Conservation (phyloP, 2,329 filamentous ascomycete genomes). For the Alternaria sp. region DNA sequence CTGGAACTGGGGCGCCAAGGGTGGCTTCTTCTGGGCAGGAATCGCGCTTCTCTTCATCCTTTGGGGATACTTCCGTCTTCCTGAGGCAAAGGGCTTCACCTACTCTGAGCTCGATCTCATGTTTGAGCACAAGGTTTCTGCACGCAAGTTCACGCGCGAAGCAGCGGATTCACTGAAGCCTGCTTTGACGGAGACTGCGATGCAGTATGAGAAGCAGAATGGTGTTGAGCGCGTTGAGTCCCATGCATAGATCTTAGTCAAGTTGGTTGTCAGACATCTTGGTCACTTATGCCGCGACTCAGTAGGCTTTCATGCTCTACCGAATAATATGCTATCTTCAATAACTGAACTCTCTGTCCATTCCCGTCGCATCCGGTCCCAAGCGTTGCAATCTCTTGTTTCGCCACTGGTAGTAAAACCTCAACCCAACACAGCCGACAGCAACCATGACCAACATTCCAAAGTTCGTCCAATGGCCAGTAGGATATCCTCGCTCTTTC, state of each 20-base stretch:
- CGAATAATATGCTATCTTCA: neutral
- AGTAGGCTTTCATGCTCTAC: neutral
- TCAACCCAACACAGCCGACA: constrained; percentile 8
- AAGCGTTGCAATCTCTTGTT: constrained; percentile 4
- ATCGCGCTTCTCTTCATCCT: constrained; percentile 26
- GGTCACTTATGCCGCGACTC: no score
- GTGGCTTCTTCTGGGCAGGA: constrained; percentile 32
- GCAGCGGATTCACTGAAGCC: constrained; percentile 28
- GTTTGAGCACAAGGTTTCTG: constrained; percentile 30
- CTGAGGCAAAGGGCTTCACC: constrained; percentile 28
- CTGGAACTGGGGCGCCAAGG: constrained; percentile 35
- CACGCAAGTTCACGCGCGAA: constrained; percentile 32
- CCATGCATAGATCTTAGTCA: constrained; percentile 5
- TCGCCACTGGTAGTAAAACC: constrained; percentile 10
- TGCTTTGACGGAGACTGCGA: constrained; percentile 20
- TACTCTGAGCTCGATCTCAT: constrained; percentile 32
- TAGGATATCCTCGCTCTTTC: constrained; percentile 67
- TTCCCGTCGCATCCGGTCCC: neutral
- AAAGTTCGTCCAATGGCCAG: constrained; percentile 64
- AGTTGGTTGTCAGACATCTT: neutral
- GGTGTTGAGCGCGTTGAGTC: constrained; percentile 25
- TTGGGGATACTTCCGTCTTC: constrained; percentile 33
- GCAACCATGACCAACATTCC: constrained; percentile 12
- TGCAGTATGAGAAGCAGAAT: constrained; percentile 27
- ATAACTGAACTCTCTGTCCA: constrained; percentile 7